Evolutionary conservation across 2,329 filamentous ascomycete species (phyloP), one percentile per base, ranked within the genome.

Genomic region (Sporothrix brunneoviolacea): DNA sequence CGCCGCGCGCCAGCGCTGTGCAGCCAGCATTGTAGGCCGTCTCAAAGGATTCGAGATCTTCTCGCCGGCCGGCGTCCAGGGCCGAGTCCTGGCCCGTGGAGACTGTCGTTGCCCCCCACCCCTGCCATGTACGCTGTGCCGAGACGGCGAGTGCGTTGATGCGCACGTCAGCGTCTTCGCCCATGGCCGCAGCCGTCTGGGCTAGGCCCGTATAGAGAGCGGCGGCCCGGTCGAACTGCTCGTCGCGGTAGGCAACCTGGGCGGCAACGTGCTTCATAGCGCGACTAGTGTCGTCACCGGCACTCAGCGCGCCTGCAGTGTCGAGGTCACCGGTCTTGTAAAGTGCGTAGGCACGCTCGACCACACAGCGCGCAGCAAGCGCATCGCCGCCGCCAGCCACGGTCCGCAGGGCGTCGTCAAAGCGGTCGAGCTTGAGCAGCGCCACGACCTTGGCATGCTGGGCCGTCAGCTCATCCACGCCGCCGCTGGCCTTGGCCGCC

Each of bases 11-110:
- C 59, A 93, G 82, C 63, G 79, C 81, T 18, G 76, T 76, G 64
- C 87, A 91, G 8, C 86, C 88, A 21, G 81, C 77, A 65, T 94
- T 94, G 69, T 88, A 94, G 10, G 86, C 83, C 22, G 85, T 83
- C 69, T 93, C 88, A 59, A 93, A 93, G 2, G 83, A 79, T 55
- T 90, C 85, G 22, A 86, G 68, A 59, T 87, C 80, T 54, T 83
- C 80, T 52, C 75, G 70, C 9, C 48, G 68, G 8, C 76, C 71
- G 61, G 79, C 72, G 60, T 78, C 79, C 64, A 44, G 37, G 7
- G 38, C 68, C 5, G 76, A 70, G 61, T 79, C 72, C 61, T 79
- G 79, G 65, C 79, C 77, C 57, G 72, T 72, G 30, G 65, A 62
- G n/a, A 68, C 65, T 35, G 76, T 70, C 36, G 75, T 60, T 55